Evolutionary conservation across 148 eudicot genomes (phyloP), one percentile per base, ranked within the genome.

Genomic region (Amaranthus hypochondriacus): DNA sequence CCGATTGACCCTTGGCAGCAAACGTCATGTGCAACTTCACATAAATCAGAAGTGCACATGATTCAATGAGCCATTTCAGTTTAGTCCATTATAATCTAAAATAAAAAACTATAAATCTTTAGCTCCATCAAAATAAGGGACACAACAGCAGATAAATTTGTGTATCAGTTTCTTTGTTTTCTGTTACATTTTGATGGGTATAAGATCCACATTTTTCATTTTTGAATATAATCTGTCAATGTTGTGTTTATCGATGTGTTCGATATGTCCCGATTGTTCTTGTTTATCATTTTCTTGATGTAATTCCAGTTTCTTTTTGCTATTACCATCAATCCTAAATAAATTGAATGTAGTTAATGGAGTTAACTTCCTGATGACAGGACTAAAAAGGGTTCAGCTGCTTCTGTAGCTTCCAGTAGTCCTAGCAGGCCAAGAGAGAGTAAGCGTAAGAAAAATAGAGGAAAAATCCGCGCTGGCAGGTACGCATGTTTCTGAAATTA

Each of bases 381-480:
- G 65, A 79, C 98, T 21, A 83, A 91, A 70, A 94, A 73, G 78
- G 76, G 88, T 74, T 87, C 92, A 51, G 81, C 85, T 59, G 90
- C 89, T 73, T 89, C 98, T 71, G 74, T 87, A 70, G 81, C 84
- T 69, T 82, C 91, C 72, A 87, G 83, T 76, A 73, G 84, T 18
- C 66, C 84, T 49, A 95, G 92, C 73, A 95, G 80, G 84, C 84
- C 87, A 58, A 95, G 92, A 82, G 92, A 71, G 42, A 77, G 12
- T 67, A 85, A 81, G 71, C 89, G 99, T 55, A 87, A 90, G 76
- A 83, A 84, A 69, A 95, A 85, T 56, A 83, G 76, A 79, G 99
- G 99, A 58, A 95, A 92, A 81, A 95, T 95, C 71, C 97, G 99
- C 83, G 99, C 99, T 75, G 99, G 99, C 80, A 95, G 99, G 99